These are phyloP conservation scores for Yarrowia yakushimensis DNA, from an alignment of 805 yeast species.

Conservation along the genomic window DNA sequence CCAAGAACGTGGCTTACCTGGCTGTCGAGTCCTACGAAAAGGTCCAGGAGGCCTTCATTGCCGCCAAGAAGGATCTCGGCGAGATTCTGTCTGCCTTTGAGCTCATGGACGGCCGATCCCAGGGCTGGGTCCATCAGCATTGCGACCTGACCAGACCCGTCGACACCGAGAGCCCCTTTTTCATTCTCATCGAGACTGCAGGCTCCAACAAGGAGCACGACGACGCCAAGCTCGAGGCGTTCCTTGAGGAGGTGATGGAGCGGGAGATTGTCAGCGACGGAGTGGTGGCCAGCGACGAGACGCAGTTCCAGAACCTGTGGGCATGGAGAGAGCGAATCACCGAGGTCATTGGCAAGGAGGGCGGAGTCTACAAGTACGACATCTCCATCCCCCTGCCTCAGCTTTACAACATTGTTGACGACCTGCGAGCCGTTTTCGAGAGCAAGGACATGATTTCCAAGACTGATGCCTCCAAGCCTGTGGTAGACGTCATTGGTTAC, in stretches of 20 bases:
- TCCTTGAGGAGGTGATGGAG: slow-evolving; percentile 82
- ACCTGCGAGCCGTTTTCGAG: slow-evolving; percentile 57
- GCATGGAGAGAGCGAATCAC: slow-evolving; percentile 93
- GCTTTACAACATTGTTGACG: slow-evolving; percentile 78
- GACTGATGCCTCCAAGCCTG: slow-evolving; percentile 60
- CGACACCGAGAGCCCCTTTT: slow-evolving; percentile 79
- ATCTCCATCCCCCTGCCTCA: slow-evolving; percentile 84
- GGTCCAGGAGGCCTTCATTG: slow-evolving; percentile 77
- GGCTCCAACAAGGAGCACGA: slow-evolving; percentile 94
- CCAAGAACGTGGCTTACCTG: slow-evolving; percentile 81
- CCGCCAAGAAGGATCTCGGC: slow-evolving; percentile 71
- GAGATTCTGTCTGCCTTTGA: slow-evolving; percentile 92
- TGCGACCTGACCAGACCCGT: slow-evolving; percentile 66
- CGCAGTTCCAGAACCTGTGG: slow-evolving; percentile 83
- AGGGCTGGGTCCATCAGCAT: slow-evolving; percentile 43
- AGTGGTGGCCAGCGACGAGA: slow-evolving; percentile 91
- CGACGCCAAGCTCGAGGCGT: slow-evolving; percentile 79
- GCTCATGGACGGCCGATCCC: slow-evolving; percentile 82
- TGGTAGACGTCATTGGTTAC: slow-evolving; percentile 85
- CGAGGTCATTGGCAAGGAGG: slow-evolving; percentile 77
- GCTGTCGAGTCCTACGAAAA: slow-evolving; percentile 77
- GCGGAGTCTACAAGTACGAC: slow-evolving; percentile 97
- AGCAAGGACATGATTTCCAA: slow-evolving; percentile 60
- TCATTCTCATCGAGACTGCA: slow-evolving; percentile 89
- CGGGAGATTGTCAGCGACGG: slow-evolving; percentile 85